These are phyloP conservation scores for Lyophyllum shimeji DNA, from an alignment of 768 basidiomycete species.

Conservation along the genomic window DNA sequence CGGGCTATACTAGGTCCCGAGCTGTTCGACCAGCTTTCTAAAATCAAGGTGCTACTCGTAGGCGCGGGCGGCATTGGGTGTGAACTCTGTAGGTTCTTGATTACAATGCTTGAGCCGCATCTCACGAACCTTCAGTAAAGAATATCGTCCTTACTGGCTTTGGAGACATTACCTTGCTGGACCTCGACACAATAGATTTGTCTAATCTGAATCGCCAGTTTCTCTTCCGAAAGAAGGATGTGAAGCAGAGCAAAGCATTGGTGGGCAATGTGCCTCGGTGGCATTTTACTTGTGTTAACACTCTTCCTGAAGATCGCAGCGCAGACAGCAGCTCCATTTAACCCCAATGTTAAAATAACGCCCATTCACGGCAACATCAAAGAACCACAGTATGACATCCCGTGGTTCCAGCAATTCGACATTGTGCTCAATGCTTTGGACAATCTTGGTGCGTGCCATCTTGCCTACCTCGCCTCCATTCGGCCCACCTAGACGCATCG, in stretches of 20 bases:
- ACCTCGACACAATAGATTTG: conserved; percentile 97
- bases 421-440: conserved; percentile 95
- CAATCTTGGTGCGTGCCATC: conserved; percentile 74
- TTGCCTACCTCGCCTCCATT: background rate
- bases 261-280: conserved; percentile 40
- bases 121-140: conserved; percentile 65
- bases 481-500: background rate
- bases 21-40: conserved; percentile 56
- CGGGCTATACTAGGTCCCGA: conserved; percentile 79
- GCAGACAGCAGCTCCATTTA: conserved; percentile 79
- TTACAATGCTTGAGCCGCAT: background rate
- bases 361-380: conserved; percentile 97
- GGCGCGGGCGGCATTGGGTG: conserved; percentile 98
- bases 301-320: conserved; percentile 63
- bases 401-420: conserved; percentile 90
- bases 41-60: conserved; percentile 80
- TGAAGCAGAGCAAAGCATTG: conserved; percentile 94
- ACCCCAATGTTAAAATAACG: conserved; percentile 82
- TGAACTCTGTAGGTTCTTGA: conserved; percentile 70
- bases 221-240: conserved; percentile 94
- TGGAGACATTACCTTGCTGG: conserved; percentile 87
- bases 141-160: conserved; percentile 94
- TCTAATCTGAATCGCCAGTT: conserved; percentile 98
- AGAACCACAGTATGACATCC: conserved; percentile 83
- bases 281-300: background rate